phyloP scores from a whole-genome alignment of 2,329 filamentous ascomycete genomes.

The Hymenoscyphus salicellus region DNA sequence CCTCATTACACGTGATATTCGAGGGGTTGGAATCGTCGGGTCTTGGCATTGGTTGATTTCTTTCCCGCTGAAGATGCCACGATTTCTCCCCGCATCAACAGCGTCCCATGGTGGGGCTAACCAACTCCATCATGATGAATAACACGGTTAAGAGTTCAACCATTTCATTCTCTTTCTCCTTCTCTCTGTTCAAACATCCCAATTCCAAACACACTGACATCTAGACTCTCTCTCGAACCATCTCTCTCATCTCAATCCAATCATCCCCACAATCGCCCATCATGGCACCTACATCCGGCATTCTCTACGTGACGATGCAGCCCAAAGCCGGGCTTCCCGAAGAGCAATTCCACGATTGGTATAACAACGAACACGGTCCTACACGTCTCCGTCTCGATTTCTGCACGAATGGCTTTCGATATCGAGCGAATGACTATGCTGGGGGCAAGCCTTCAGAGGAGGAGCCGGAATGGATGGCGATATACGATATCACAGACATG shows the following conservation, averaged over 20 bases:
- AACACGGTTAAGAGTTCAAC: slow-evolving; percentile 13
- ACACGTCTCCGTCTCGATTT: slow-evolving; percentile 72
- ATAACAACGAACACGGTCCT: slow-evolving; percentile 90
- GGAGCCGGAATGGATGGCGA: slow-evolving; percentile 69
- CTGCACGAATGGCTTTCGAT: slow-evolving; percentile 75
- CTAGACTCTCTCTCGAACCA: background rate
- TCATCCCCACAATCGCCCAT: slow-evolving; percentile 13
- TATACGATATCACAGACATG: slow-evolving; percentile 80
- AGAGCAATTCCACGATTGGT: slow-evolving; percentile 83
- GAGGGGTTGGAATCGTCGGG: background rate
- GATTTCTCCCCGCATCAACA: background rate
- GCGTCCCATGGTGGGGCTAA: slow-evolving; percentile 10
- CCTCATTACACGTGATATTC: background rate
- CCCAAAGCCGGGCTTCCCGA: slow-evolving; percentile 59
- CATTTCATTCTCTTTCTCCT: background rate
- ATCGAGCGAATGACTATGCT: slow-evolving; percentile 61
- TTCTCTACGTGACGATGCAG: slow-evolving; percentile 85
- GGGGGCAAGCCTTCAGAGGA: slow-evolving; percentile 29
- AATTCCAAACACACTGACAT: background rate
- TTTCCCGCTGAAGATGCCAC: slow-evolving; percentile 13
- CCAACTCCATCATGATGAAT: background rate
- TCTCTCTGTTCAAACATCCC: background rate
- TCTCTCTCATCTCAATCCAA: background rate
- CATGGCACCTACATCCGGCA: slow-evolving; percentile 55
- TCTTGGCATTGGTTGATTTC: background rate